These are phyloP conservation scores for Podaxis sp. DNA, from an alignment of 768 basidiomycete genomes.

Conservation along the genomic window DNA sequence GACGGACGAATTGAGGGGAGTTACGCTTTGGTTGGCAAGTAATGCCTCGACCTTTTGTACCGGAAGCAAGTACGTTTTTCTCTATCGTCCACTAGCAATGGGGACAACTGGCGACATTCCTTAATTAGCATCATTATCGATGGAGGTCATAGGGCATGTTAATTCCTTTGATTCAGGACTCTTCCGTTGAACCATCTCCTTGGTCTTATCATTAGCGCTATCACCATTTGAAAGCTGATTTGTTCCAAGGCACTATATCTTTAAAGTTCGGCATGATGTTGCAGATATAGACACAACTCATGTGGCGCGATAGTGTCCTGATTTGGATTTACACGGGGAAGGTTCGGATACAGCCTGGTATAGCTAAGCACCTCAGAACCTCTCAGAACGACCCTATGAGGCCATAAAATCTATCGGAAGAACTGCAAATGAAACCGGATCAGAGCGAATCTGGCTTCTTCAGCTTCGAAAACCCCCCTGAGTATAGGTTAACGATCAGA, in stretches of 20 bases:
- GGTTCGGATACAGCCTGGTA: too few relatives aligned
- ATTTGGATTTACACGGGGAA: too few relatives aligned
- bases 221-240: not conserved
- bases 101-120: not conserved
- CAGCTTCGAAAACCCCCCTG: too few relatives aligned
- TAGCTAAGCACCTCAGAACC: not conserved
- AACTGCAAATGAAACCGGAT: not conserved
- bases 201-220: not conserved
- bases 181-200: too few relatives aligned
- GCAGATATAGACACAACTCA: too few relatives aligned
- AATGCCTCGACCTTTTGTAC: slow-evolving; percentile 73
- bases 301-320: too few relatives aligned
- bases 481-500: too few relatives aligned
- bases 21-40: slow-evolving; percentile 64
- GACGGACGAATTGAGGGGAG: slow-evolving; percentile 68
- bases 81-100: not conserved
- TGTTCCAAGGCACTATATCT: not conserved
- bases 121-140: slow-evolving; percentile 22
- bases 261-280: too few relatives aligned
- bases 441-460: not conserved
- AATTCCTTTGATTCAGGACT: not conserved
- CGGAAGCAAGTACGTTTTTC: slow-evolving; percentile 57
- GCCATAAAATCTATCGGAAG: not conserved
- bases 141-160: slow-evolving; percentile 26
- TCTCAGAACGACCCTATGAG: not conserved